phyloP scores from a whole-genome alignment of 371 early-diverging fungal species.

The Funneliformis caledonium region DNA sequence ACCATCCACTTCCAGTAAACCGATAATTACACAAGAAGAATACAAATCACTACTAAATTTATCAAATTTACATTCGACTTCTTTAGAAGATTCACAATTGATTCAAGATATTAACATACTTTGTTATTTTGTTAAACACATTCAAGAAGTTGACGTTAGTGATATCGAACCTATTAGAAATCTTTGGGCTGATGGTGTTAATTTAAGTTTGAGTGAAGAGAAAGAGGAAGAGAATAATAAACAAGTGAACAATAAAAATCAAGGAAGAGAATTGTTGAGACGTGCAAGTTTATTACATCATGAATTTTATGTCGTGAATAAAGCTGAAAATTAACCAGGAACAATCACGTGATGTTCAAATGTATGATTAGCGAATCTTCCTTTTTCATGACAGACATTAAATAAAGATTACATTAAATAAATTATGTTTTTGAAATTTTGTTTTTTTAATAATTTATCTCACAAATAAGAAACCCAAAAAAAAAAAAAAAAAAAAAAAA shows the following conservation, averaged over 20 bases:
- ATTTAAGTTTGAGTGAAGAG: neutral
- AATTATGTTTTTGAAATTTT: no score
- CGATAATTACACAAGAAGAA: constrained; percentile 7
- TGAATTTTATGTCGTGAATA: constrained; percentile 28
- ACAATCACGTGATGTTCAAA: no score
- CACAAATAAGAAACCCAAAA: no score
- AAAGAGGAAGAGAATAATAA: constrained; percentile 4
- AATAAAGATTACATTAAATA: no score
- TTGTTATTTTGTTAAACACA: constrained; percentile 36
- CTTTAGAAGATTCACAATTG: neutral
- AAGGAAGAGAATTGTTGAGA: constrained; percentile 29
- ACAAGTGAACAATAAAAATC: neutral
- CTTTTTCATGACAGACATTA: no score
- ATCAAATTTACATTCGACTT: neutral
- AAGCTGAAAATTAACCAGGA: no score
- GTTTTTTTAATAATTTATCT: no score
- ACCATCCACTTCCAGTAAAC: neutral
- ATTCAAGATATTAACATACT: constrained; percentile 32
- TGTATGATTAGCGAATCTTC: no score
- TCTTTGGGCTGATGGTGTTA: constrained; percentile 4
- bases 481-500: no score
- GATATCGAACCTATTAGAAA: constrained; percentile 20
- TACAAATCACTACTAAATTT: neutral
- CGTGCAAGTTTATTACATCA: neutral
- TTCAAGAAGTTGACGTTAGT: constrained; percentile 30